A percentile compares a stretch with the other conserved stretches of the same genome.
Evolutionary conservation across 352 stramenopile genomes (phyloP).

Genomic region (Phytophthora pinifolia): DNA sequence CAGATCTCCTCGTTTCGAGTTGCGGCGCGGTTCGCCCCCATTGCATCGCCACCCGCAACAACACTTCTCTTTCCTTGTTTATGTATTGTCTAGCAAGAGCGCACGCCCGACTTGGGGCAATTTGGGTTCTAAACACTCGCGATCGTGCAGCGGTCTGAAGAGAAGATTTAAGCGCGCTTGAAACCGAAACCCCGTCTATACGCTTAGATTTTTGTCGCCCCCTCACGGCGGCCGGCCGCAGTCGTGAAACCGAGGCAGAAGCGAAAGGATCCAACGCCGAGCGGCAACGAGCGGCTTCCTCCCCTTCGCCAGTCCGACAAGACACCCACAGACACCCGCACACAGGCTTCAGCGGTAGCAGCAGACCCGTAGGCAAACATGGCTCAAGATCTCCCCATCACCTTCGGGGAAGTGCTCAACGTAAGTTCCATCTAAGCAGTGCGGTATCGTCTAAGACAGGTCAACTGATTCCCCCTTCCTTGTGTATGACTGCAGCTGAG

Average conservation of each 20-base stretch:
- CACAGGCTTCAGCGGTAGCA: slow-evolving; percentile 10
- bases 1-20: not conserved
- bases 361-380: slow-evolving; percentile 34
- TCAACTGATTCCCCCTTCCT: slow-evolving; percentile 9
- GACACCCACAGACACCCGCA: slow-evolving; percentile 17
- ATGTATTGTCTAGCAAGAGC: too few species aligned
- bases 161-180: slow-evolving; percentile 39
- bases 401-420: slow-evolving; percentile 89
- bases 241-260: slow-evolving; percentile 76
- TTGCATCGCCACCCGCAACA: not conserved
- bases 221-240: slow-evolving; percentile 37
- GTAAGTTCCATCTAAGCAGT: slow-evolving; percentile 45
- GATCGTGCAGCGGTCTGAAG: too few species aligned
- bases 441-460: slow-evolving; percentile 2
- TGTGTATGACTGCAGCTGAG: slow-evolving; percentile 51
- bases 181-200: slow-evolving; percentile 2
- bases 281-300: slow-evolving; percentile 17
- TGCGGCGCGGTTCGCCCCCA: not conserved
- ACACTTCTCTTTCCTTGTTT: too few species aligned
- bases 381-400: slow-evolving; percentile 89
- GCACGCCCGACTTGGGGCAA: not conserved
- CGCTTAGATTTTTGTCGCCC: slow-evolving; percentile 22
- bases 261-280: slow-evolving; percentile 31
- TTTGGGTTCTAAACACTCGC: too few species aligned
- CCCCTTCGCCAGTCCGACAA: slow-evolving; percentile 26